A percentile compares a stretch with the other conserved stretches of the same genome.
These are phyloP conservation scores for Fistulifera pelliculosa DNA, from an alignment of 108 stramenopile species.

Conservation along the genomic window DNA sequence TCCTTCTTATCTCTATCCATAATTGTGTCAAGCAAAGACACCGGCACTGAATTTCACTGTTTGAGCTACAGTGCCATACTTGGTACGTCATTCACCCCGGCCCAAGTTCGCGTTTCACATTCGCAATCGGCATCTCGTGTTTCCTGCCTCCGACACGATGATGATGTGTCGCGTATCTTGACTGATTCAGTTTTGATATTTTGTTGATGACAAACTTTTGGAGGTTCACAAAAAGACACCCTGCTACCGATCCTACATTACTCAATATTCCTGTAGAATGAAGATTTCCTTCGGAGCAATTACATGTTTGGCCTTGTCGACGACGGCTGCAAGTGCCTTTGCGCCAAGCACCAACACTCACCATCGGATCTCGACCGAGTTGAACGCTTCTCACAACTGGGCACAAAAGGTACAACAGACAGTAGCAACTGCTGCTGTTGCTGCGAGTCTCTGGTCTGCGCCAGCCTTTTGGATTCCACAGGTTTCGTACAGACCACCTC, in stretches of 20 bases:
- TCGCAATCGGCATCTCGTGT: too few relatives aligned
- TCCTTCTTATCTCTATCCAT: too few relatives aligned
- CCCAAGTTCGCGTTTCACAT: too few relatives aligned
- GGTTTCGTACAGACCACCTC: neutral
- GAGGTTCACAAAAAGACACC: too few relatives aligned
- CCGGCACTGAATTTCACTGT: too few relatives aligned
- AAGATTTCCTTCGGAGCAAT: neutral
- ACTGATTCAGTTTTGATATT: too few relatives aligned
- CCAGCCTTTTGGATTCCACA: conserved; percentile 6
- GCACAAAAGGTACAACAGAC: neutral
- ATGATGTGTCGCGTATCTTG: too few relatives aligned
- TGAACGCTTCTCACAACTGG: neutral
- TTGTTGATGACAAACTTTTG: too few relatives aligned
- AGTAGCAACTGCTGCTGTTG: conserved; percentile 8
- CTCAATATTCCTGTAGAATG: neutral
- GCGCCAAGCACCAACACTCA: neutral
- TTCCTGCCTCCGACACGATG: too few relatives aligned
- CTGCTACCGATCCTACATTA: neutral
- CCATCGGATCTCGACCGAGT: neutral
- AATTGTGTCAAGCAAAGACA: too few relatives aligned
- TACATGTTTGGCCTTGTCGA: neutral
- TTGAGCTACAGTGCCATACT: too few relatives aligned
- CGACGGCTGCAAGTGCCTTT: neutral
- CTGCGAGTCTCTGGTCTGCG: conserved; percentile 17
- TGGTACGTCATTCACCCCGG: too few relatives aligned